Conservation (phyloP, 2,329 filamentous ascomycete genomes). For the Penicillium sp. region DNA sequence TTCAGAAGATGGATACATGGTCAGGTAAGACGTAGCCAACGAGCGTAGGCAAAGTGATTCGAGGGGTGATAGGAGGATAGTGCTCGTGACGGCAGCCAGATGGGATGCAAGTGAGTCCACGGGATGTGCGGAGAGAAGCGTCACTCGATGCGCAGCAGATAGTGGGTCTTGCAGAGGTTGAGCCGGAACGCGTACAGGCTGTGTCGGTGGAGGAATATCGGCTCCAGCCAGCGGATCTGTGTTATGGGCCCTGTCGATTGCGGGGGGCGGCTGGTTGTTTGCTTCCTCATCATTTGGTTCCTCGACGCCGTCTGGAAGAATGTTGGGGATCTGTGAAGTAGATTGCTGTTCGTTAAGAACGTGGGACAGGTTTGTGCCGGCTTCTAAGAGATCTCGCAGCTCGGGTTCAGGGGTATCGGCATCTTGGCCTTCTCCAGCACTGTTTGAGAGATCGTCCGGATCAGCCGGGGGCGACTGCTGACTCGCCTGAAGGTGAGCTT, state of each 20-base stretch:
- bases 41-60: slow-evolving; percentile 40
- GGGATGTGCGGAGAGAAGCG: slow-evolving; percentile 40
- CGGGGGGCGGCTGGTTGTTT: slow-evolving; percentile 9
- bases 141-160: slow-evolving; percentile 34
- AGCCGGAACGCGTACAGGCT: slow-evolving; percentile 16
- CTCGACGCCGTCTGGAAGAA: slow-evolving; percentile 31
- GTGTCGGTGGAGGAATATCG: slow-evolving; percentile 12
- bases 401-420: not conserved
- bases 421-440: slow-evolving; percentile 16
- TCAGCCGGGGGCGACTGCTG: slow-evolving; percentile 14
- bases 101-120: slow-evolving; percentile 41
- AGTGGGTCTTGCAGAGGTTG: slow-evolving; percentile 6
- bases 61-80: slow-evolving; percentile 37
- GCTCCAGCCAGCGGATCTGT: slow-evolving; percentile 2
- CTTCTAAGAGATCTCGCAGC: too few species aligned
- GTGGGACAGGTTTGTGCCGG: not conserved
- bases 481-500: slow-evolving; percentile 20
- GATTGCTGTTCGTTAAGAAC: slow-evolving; percentile 1
- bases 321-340: slow-evolving; percentile 13
- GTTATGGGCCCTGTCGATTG: slow-evolving; percentile 8
- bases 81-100: slow-evolving; percentile 35
- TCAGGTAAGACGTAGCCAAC: slow-evolving; percentile 35
- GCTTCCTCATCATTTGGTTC: slow-evolving; percentile 24
- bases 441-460: slow-evolving; percentile 22
- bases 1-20: slow-evolving; percentile 22